These are phyloP conservation scores for Colletotrichum incanum DNA, from an alignment of 2,329 filamentous ascomycete genomes.

Conservation along the genomic window DNA sequence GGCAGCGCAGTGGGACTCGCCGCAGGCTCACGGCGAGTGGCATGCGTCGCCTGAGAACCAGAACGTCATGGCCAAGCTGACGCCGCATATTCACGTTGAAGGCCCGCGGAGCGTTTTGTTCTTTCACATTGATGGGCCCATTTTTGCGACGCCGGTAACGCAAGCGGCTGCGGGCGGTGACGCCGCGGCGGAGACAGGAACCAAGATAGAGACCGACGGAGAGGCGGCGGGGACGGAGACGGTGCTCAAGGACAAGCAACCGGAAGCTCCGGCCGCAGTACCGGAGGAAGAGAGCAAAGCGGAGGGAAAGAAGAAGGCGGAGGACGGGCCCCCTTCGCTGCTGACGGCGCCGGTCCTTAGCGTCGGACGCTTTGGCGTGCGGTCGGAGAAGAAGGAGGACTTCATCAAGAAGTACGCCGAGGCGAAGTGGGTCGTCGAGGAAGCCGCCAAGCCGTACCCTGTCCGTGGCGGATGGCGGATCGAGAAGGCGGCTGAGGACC, in stretches of 20 bases:
- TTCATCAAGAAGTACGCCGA: conserved; percentile 54
- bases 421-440: conserved; percentile 51
- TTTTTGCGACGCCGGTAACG: conserved; percentile 41
- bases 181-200: not conserved
- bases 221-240: not conserved
- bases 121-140: conserved; percentile 58
- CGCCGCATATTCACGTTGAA: conserved; percentile 52
- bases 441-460: conserved; percentile 49
- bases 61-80: conserved; percentile 52
- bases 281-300: conserved; percentile 18
- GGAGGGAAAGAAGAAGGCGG: conserved; percentile 33
- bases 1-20: conserved; percentile 62
- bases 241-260: conserved; percentile 23
- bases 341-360: conserved; percentile 53
- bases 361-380: conserved; percentile 54
- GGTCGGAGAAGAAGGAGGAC: conserved; percentile 49
- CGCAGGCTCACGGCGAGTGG: conserved; percentile 60
- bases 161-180: not conserved
- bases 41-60: conserved; percentile 60
- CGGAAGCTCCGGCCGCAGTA: conserved; percentile 17
- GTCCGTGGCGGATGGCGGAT: conserved; percentile 60
- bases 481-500: conserved; percentile 54
- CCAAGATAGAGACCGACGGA: not conserved
- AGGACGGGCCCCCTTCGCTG: conserved; percentile 27
- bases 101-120: conserved; percentile 53